These are phyloP conservation scores for Pseudocercospora crystallina DNA, from an alignment of 2,329 filamentous ascomycete genomes.

Conservation along the genomic window DNA sequence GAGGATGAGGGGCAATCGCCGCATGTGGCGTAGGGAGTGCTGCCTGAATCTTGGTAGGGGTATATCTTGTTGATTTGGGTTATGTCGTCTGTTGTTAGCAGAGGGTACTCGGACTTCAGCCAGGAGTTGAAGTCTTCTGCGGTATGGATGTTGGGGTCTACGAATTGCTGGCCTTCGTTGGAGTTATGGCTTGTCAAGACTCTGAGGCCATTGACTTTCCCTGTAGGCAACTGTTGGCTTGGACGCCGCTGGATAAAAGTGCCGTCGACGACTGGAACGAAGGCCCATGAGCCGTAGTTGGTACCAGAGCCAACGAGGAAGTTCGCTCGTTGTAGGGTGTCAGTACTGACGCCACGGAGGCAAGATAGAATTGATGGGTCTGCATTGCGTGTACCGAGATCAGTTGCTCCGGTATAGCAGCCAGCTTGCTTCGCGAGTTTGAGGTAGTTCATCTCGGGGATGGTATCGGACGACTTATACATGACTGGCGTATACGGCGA, in stretches of 20 bases:
- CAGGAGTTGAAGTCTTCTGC: slow-evolving; percentile 42
- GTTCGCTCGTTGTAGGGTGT: slow-evolving; percentile 41
- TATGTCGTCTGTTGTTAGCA: slow-evolving; percentile 42
- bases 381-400: background rate
- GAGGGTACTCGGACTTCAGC: slow-evolving; percentile 42
- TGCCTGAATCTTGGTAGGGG: slow-evolving; percentile 22
- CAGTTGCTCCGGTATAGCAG: slow-evolving; percentile 33
- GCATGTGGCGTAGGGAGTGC: slow-evolving; percentile 30
- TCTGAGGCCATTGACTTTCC: slow-evolving; percentile 40
- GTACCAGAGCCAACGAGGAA: slow-evolving; percentile 35
- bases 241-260: slow-evolving; percentile 39
- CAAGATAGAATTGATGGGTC: slow-evolving; percentile 43
- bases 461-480: slow-evolving; percentile 50
- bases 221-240: slow-evolving; percentile 37
- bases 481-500: slow-evolving; percentile 43
- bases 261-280: slow-evolving; percentile 46
- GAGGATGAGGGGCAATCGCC: slow-evolving; percentile 34
- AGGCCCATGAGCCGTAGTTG: slow-evolving; percentile 40
- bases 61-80: slow-evolving; percentile 38
- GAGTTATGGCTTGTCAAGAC: slow-evolving; percentile 48
- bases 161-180: slow-evolving; percentile 51
- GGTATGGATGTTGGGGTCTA: slow-evolving; percentile 46
- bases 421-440: slow-evolving; percentile 44
- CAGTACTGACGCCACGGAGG: slow-evolving; percentile 38
- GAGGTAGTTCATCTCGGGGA: slow-evolving; percentile 49